A percentile compares a stretch with the other conserved stretches of the same genome.
phyloP scores from a whole-genome alignment of 2,329 filamentous ascomycete species.

The Pyrenophora tritici-repentis region DNA sequence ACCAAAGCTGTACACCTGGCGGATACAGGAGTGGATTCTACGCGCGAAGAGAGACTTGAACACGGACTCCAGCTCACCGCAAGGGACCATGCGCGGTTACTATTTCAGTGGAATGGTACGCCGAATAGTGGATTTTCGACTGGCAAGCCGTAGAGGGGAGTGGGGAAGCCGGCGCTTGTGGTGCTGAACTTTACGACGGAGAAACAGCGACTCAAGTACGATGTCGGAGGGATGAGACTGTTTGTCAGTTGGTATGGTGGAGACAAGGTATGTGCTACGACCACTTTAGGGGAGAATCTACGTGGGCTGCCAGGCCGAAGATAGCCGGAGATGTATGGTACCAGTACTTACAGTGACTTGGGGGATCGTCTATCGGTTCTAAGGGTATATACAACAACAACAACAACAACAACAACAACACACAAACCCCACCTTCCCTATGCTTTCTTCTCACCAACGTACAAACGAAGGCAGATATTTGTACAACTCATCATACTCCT shows the following conservation, averaged over 20 bases:
- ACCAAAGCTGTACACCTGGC: constrained; percentile 22
- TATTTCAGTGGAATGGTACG: constrained; percentile 71
- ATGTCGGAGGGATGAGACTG: constrained; percentile 26
- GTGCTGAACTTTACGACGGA: constrained; percentile 48
- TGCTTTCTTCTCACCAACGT: constrained; percentile 49
- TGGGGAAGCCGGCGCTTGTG: constrained; percentile 38
- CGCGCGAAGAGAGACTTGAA: constrained; percentile 41
- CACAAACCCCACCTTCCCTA: neutral
- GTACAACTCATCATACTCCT: constrained; percentile 77
- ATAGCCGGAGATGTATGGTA: no score
- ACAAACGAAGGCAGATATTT: constrained; percentile 62
- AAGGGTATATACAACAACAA: constrained; percentile 33
- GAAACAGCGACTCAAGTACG: neutral
- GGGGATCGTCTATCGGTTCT: neutral
- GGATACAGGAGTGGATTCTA: constrained; percentile 40
- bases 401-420: no score
- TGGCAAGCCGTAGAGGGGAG: constrained; percentile 55
- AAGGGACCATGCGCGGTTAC: constrained; percentile 71
- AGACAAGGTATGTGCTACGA: constrained; percentile 28
- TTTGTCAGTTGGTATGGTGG: constrained; percentile 54
- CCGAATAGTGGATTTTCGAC: constrained; percentile 68
- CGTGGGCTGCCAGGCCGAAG: constrained; percentile 29
- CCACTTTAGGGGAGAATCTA: constrained; percentile 48
- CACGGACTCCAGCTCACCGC: constrained; percentile 63
- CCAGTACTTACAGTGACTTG: neutral